Evolutionary conservation across 2,329 filamentous ascomycete species (phyloP).

Genomic region (Penicillium sp.): DNA sequence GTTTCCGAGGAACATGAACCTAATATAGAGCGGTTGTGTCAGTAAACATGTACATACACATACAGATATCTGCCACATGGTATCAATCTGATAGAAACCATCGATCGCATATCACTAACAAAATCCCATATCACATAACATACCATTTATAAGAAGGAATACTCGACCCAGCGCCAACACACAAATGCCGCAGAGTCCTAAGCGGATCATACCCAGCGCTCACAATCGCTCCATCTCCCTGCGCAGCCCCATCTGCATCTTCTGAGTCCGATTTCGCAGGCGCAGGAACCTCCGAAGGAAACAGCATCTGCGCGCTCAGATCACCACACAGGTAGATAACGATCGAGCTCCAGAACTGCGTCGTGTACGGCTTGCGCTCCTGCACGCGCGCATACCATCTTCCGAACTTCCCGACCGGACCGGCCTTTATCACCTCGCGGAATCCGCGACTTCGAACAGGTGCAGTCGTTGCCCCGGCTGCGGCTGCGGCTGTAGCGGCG

Average conservation of each 20-base stretch:
- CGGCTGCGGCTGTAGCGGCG: conserved; percentile 25
- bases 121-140: conserved; percentile 18
- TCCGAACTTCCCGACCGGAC: conserved; percentile 37
- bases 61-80: neutral
- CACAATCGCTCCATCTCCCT: conserved; percentile 23
- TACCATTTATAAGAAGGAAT: conserved; percentile 85
- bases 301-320: conserved; percentile 71
- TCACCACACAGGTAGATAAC: conserved; percentile 79
- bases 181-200: conserved; percentile 68
- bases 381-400: conserved; percentile 68
- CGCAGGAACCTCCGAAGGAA: conserved; percentile 36
- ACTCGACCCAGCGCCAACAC: conserved; percentile 70
- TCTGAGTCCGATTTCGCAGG: conserved; percentile 24
- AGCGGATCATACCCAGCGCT: conserved; percentile 59
- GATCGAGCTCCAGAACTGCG: conserved; percentile 73
- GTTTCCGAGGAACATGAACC: conserved; percentile 76
- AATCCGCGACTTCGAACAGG: conserved; percentile 26
- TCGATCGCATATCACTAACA: neutral
- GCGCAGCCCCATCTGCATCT: conserved; percentile 40
- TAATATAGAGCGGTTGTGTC: conserved; percentile 34
- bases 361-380: conserved; percentile 69
- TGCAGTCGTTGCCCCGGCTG: conserved; percentile 26
- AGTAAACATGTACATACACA: neutral
- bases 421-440: conserved; percentile 31
- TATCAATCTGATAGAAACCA: neutral